Evolutionary conservation across 164 flowering plant species (phyloP).

Genomic region (Cinnamomum micranthum): DNA sequence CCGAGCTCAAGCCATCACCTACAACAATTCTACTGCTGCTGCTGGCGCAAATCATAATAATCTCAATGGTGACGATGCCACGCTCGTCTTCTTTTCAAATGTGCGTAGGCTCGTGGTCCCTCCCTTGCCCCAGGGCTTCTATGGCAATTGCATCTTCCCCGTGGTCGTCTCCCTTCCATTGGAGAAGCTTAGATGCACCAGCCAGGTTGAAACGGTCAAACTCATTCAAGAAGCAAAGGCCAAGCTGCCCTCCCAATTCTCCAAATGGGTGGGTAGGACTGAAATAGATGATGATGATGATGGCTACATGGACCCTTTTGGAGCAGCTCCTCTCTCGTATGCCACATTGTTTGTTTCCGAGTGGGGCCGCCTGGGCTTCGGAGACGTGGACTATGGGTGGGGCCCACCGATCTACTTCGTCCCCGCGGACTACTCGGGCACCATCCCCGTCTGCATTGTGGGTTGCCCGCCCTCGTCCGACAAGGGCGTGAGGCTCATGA

Average conservation of each 20-base stretch:
- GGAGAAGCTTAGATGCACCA: slow-evolving; percentile 20
- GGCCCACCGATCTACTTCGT: slow-evolving; percentile 51
- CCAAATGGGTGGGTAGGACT: slow-evolving; percentile 34
- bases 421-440: slow-evolving; percentile 49
- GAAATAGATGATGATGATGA: slow-evolving; percentile 1
- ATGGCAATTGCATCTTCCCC: slow-evolving; percentile 71
- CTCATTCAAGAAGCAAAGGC: slow-evolving; percentile 48
- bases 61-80: slow-evolving; percentile 10
- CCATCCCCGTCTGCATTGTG: slow-evolving; percentile 49
- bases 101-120: slow-evolving; percentile 44
- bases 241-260: slow-evolving; percentile 31
- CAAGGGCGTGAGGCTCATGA: slow-evolving; percentile 55
- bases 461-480: slow-evolving; percentile 38
- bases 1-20: slow-evolving; percentile 30
- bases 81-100: slow-evolving; percentile 60
- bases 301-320: slow-evolving; percentile 37
- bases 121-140: slow-evolving; percentile 55
- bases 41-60: not conserved
- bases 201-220: slow-evolving; percentile 38
- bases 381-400: slow-evolving; percentile 62
- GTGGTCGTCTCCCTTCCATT: slow-evolving; percentile 34
- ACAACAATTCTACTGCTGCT: too few species aligned
- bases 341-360: slow-evolving; percentile 58
- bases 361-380: slow-evolving; percentile 64
- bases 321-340: slow-evolving; percentile 32